Conservation (phyloP, 73 alveolate genomes). For the Paramecium caudatum region DNA sequence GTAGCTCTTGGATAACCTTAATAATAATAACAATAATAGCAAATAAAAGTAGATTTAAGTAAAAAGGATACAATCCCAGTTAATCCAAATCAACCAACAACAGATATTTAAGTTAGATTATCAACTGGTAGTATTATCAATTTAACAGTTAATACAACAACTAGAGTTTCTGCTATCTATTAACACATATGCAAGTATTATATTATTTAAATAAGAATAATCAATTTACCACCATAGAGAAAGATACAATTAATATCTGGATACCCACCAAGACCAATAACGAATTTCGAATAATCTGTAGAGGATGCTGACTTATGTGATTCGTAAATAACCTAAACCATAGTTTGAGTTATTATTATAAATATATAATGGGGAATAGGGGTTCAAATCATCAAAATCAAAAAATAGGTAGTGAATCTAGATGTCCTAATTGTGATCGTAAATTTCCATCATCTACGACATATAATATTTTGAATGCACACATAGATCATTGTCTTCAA, state of each 20-base stretch:
- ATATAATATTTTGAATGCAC: neutral
- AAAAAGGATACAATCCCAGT: constrained; percentile 81
- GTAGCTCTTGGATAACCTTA: constrained; percentile 78
- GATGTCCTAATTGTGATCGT: constrained; percentile 60
- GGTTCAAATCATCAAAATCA: constrained; percentile 45
- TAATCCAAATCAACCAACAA: constrained; percentile 82
- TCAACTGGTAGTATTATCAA: constrained; percentile 85
- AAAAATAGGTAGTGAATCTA: constrained; percentile 11
- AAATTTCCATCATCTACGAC: constrained; percentile 32
- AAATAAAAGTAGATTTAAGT: constrained; percentile 77
- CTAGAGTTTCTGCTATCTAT: constrained; percentile 81
- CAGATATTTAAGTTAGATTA: constrained; percentile 83
- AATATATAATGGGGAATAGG: constrained; percentile 63
- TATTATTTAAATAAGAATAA: constrained; percentile 2
- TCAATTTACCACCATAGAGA: constrained; percentile 3
- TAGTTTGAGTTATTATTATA: neutral
- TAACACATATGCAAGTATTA: constrained; percentile 76
- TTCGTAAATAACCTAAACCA: constrained; percentile 25
- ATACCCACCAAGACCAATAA: constrained; percentile 88
- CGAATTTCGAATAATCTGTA: constrained; percentile 77
- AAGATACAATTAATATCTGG: constrained; percentile 80
- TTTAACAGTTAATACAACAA: constrained; percentile 76
- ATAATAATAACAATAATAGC: constrained; percentile 30
- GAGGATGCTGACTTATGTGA: constrained; percentile 83
- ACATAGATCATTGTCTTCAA: constrained; percentile 47